These are phyloP conservation scores for Tolypocladium tundrense DNA, from an alignment of 2,329 filamentous ascomycete species.

Conservation along the genomic window DNA sequence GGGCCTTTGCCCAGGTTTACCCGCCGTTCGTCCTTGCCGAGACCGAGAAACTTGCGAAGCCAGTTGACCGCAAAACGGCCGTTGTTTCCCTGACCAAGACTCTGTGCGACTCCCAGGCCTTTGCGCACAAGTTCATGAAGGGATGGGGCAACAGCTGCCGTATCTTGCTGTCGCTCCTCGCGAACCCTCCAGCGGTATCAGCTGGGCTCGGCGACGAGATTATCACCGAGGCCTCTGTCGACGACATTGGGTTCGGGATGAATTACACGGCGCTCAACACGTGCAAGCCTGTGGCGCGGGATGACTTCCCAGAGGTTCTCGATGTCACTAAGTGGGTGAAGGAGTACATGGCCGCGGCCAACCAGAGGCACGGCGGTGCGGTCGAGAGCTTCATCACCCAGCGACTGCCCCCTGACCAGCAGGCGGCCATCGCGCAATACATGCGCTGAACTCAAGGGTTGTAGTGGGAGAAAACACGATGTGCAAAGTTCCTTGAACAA, in stretches of 20 bases:
- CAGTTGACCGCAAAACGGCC: constrained; percentile 84
- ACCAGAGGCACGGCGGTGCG: constrained; percentile 60
- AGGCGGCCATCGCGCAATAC: constrained; percentile 41
- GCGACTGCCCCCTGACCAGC: constrained; percentile 54
- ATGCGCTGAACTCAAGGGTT: constrained; percentile 23
- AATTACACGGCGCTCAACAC: constrained; percentile 92
- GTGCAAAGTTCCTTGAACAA: not conserved
- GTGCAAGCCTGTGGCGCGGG: constrained; percentile 61
- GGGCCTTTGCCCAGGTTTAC: constrained; percentile 78
- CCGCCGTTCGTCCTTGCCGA: constrained; percentile 76
- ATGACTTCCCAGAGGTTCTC: constrained; percentile 78
- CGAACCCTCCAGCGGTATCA: constrained; percentile 68
- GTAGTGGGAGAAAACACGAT: not conserved
- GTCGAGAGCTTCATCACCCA: constrained; percentile 63
- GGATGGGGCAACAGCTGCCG: constrained; percentile 89
- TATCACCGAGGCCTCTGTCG: constrained; percentile 80
- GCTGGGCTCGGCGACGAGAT: constrained; percentile 60
- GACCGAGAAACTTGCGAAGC: constrained; percentile 78
- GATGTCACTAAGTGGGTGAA: constrained; percentile 81
- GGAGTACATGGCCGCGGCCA: constrained; percentile 65
- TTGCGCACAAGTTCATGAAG: constrained; percentile 72
- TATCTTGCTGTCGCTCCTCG: constrained; percentile 76
- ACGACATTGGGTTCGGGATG: constrained; percentile 89
- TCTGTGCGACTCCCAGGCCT: constrained; percentile 73
- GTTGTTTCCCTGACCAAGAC: constrained; percentile 92